Conservation (phyloP, 2,329 filamentous ascomycete species). For the Septoria linicola region DNA sequence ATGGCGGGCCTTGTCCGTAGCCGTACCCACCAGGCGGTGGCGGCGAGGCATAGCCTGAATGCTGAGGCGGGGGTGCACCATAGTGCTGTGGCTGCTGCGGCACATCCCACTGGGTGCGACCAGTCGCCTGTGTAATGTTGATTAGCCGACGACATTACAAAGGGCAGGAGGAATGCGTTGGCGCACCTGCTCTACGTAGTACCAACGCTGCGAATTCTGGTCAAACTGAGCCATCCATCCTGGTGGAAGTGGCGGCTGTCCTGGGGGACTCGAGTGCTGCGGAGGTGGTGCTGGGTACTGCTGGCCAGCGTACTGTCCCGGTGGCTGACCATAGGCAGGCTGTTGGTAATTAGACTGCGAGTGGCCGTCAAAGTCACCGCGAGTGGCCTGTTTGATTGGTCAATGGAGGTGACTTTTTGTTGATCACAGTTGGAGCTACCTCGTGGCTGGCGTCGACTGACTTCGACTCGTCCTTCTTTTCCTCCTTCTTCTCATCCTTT, state of each 20-base stretch:
- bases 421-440: background rate
- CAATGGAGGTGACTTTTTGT: background rate
- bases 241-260: conserved; percentile 53
- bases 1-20: conserved; percentile 32
- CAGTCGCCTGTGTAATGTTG: conserved; percentile 44
- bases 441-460: conserved; percentile 12
- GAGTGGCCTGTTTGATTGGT: conserved; percentile 1
- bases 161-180: background rate
- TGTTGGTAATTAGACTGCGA: conserved; percentile 18
- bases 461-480: conserved; percentile 29
- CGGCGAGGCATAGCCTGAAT: conserved; percentile 21
- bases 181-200: conserved; percentile 57
- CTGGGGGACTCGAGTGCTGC: conserved; percentile 23
- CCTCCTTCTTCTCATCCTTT: conserved; percentile 38
- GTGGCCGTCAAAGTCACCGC: conserved; percentile 17
- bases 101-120: conserved; percentile 64
- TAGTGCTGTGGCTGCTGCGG: conserved; percentile 41
- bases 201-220: conserved; percentile 60
- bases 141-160: too few species aligned
- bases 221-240: conserved; percentile 67
- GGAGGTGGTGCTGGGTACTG: conserved; percentile 23
- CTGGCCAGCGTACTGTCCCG: conserved; percentile 32
- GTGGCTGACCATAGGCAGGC: conserved; percentile 32
- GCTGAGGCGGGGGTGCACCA: conserved; percentile 22
- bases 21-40: conserved; percentile 13